Conservation (phyloP, 2,329 filamentous ascomycete genomes). For the Ascocoryne sarcoides region DNA sequence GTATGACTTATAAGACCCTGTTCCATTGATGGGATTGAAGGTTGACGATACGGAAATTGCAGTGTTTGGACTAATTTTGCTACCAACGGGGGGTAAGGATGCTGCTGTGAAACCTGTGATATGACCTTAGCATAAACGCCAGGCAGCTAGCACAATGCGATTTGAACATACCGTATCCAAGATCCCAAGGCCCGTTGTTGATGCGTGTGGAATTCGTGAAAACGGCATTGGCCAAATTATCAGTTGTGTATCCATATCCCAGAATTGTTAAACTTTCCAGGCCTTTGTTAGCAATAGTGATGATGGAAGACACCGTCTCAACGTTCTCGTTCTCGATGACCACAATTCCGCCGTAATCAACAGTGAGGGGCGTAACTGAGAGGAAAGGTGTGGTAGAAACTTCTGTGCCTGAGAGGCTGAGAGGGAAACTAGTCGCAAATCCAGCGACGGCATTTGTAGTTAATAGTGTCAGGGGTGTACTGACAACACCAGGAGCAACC, state of each 20-base stretch:
- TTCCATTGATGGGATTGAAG: conserved; percentile 25
- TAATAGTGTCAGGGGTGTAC: conserved; percentile 28
- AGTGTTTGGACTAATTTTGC: conserved; percentile 19
- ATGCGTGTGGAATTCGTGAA: conserved; percentile 17
- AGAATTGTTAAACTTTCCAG: conserved; percentile 26
- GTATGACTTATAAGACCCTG: conserved; percentile 25
- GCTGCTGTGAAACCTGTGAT: conserved; percentile 13
- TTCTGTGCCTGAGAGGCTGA: conserved; percentile 30
- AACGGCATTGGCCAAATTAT: conserved; percentile 17
- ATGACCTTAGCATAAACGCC: not conserved
- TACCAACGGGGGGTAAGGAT: conserved; percentile 21
- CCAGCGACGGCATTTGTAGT: conserved; percentile 29
- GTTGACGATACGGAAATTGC: conserved; percentile 22
- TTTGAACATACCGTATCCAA: conserved; percentile 13
- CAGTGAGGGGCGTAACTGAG: conserved; percentile 24
- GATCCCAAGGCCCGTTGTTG: conserved; percentile 18
- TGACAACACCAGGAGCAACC: conserved; percentile 28
- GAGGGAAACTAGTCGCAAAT: conserved; percentile 28
- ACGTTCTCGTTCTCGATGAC: conserved; percentile 18
- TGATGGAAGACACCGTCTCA: conserved; percentile 17
- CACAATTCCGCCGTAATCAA: conserved; percentile 30
- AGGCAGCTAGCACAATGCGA: not conserved
- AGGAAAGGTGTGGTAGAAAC: conserved; percentile 28
- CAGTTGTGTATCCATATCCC: conserved; percentile 27
- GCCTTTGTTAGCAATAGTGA: conserved; percentile 30